A percentile compares a stretch with the other conserved stretches of the same genome.
phyloP scores from a whole-genome alignment of 805 yeast genomes.

The Candida vartiovaarae region DNA sequence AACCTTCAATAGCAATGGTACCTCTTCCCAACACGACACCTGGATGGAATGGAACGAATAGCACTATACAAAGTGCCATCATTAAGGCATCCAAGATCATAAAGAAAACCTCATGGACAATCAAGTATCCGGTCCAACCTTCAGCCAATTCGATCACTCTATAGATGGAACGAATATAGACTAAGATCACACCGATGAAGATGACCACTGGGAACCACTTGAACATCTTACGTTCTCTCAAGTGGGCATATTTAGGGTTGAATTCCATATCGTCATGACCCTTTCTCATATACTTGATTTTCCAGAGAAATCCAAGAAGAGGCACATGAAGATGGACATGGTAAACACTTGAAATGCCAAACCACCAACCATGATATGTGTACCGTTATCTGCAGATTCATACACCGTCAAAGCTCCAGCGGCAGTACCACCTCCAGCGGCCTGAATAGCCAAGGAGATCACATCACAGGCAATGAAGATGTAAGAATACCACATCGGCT shows the following conservation, averaged over 20 bases:
- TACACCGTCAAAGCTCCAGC: conserved; percentile 18
- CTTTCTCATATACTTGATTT: conserved; percentile 27
- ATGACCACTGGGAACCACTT: conserved; percentile 38
- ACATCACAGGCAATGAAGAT: conserved; percentile 64
- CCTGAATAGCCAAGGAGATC: conserved; percentile 59
- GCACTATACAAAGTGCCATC: conserved; percentile 43
- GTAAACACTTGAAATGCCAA: conserved; percentile 68
- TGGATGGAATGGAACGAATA: conserved; percentile 55
- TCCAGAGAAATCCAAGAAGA: conserved; percentile 39
- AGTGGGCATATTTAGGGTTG: conserved; percentile 27
- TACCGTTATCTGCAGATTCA: conserved; percentile 37
- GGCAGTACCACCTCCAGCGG: conserved; percentile 71
- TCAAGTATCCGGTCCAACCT: conserved; percentile 67
- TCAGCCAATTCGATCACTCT: conserved; percentile 64
- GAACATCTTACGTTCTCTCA: conserved; percentile 33
- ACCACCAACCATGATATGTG: conserved; percentile 71
- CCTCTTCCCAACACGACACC: conserved; percentile 39
- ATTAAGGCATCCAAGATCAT: conserved; percentile 56
- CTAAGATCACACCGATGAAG: conserved; percentile 40
- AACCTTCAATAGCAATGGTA: conserved; percentile 1
- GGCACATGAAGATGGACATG: conserved; percentile 50
- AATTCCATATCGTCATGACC: conserved; percentile 26
- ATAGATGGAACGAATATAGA: conserved; percentile 63
- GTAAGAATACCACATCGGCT: conserved; percentile 55
- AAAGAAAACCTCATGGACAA: conserved; percentile 52